A percentile compares a stretch with the other conserved stretches of the same genome.
phyloP scores from a whole-genome alignment of 2,329 filamentous ascomycete species.

The Talaromyces atroroseus region DNA sequence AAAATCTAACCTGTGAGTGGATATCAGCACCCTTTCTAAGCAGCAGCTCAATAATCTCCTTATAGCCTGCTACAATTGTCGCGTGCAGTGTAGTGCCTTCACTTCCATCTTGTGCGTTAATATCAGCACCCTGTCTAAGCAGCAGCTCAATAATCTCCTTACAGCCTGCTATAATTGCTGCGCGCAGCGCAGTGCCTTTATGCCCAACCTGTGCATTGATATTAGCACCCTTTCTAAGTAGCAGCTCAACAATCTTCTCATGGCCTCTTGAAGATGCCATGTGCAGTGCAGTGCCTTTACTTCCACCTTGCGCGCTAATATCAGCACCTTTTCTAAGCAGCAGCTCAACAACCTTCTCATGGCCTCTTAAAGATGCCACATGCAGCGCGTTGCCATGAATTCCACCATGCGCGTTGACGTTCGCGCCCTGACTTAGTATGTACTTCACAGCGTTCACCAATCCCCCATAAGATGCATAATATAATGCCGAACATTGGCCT shows the following conservation, averaged over 20 bases:
- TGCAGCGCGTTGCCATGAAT: slow-evolving; percentile 14
- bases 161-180: slow-evolving; percentile 18
- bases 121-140: slow-evolving; percentile 20
- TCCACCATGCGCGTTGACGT: no score
- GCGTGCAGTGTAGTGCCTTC: slow-evolving; percentile 16
- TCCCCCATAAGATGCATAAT: no score
- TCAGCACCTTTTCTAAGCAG: slow-evolving; percentile 22
- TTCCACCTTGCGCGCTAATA: slow-evolving; percentile 7
- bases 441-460: no score
- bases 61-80: slow-evolving; percentile 18
- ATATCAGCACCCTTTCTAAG: slow-evolving; percentile 21
- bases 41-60: slow-evolving; percentile 19
- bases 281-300: slow-evolving; percentile 14
- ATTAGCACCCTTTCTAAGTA: slow-evolving; percentile 22
- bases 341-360: slow-evolving; percentile 16
- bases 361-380: slow-evolving; percentile 18
- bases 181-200: slow-evolving; percentile 16
- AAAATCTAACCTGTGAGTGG: neutral
- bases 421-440: no score
- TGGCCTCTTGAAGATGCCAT: slow-evolving; percentile 19
- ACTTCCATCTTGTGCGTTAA: slow-evolving; percentile 5
- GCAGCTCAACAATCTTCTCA: slow-evolving; percentile 16
- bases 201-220: slow-evolving; percentile 12
- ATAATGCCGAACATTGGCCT: no score
- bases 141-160: slow-evolving; percentile 18